Evolutionary conservation across 2,329 filamentous ascomycete species (phyloP).

Genomic region (Cryoendolithus antarcticus): DNA sequence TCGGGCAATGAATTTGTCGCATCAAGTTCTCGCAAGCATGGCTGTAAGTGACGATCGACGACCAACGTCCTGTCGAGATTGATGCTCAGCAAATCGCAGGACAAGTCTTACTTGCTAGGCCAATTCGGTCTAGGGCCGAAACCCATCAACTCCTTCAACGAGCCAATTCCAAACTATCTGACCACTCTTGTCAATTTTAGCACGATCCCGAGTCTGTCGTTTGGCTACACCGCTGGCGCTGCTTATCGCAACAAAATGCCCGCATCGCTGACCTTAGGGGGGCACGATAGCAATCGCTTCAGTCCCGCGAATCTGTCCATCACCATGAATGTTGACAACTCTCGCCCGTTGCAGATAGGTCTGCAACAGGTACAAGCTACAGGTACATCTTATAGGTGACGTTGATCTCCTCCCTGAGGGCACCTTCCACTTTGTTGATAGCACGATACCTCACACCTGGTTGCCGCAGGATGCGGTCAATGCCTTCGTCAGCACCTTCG

Average conservation of each 20-base stretch:
- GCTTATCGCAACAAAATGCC: constrained; percentile 11
- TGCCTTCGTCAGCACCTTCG: constrained; percentile 25
- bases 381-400: constrained; percentile 10
- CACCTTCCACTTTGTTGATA: constrained; percentile 20
- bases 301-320: constrained; percentile 17
- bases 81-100: constrained; percentile 1
- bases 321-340: constrained; percentile 13
- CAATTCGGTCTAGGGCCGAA: constrained; percentile 25
- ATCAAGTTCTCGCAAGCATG: constrained; percentile 27
- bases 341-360: constrained; percentile 13
- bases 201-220: constrained; percentile 26
- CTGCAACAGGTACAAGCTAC: constrained; percentile 14
- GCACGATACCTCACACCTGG: constrained; percentile 29
- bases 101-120: constrained; percentile 27
- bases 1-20: constrained; percentile 11
- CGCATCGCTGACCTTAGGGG: constrained; percentile 24
- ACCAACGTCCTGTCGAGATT: too few species aligned
- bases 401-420: constrained; percentile 19
- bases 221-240: constrained; percentile 31
- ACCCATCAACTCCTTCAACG: constrained; percentile 26
- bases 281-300: constrained; percentile 26
- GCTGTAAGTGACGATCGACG: constrained; percentile 2
- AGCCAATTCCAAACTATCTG: constrained; percentile 22
- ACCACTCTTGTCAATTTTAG: constrained; percentile 17
- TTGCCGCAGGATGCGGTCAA: constrained; percentile 24